Percentiles rank a stretch among this genome's conserved stretches.
Evolutionary conservation across 1,284 basidiomycete genomes (phyloP).

Genomic region (Irpex sp.): DNA sequence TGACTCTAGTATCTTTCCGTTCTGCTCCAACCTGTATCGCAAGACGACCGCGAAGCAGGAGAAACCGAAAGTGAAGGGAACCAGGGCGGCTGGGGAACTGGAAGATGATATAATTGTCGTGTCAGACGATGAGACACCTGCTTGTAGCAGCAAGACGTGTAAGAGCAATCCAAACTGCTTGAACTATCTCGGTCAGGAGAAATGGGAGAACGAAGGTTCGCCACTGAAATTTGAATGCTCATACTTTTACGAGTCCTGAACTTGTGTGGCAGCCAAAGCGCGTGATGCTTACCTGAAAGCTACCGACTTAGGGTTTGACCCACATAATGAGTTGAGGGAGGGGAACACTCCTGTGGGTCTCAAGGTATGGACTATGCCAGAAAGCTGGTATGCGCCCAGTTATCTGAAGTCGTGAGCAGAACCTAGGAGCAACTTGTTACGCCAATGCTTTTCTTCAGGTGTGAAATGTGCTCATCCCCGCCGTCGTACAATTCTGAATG

Average conservation of each 20-base stretch:
- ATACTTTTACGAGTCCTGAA: background rate
- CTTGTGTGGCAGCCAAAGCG: slow-evolving; percentile 41
- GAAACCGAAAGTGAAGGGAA: slow-evolving; percentile 1
- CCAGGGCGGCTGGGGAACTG: slow-evolving; percentile 34
- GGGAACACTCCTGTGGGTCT: slow-evolving; percentile 73
- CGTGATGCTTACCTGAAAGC: slow-evolving; percentile 50
- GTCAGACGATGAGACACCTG: slow-evolving; percentile 56
- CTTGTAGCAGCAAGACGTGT: slow-evolving; percentile 66
- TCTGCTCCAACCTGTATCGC: slow-evolving; percentile 53
- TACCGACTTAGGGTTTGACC: slow-evolving; percentile 50
- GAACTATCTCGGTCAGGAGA: slow-evolving; percentile 80
- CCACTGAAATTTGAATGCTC: slow-evolving; percentile 3
- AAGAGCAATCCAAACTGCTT: slow-evolving; percentile 77
- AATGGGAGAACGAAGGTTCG: slow-evolving; percentile 68
- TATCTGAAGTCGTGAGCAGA: slow-evolving; percentile 40
- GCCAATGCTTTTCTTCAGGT: slow-evolving; percentile 91
- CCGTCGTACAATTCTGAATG: background rate
- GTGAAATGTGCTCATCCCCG: slow-evolving; percentile 7
- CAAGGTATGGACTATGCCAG: slow-evolving; percentile 41
- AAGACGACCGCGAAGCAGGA: slow-evolving; percentile 5
- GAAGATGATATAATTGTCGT: slow-evolving; percentile 64
- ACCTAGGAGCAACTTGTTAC: slow-evolving; percentile 91
- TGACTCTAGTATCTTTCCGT: slow-evolving; percentile 38
- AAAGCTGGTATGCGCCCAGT: background rate
- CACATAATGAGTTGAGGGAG: slow-evolving; percentile 45